Percentiles rank a stretch among this genome's conserved stretches.
phyloP scores from a whole-genome alignment of 768 basidiomycete species.

The Leucosporidium scottii region DNA sequence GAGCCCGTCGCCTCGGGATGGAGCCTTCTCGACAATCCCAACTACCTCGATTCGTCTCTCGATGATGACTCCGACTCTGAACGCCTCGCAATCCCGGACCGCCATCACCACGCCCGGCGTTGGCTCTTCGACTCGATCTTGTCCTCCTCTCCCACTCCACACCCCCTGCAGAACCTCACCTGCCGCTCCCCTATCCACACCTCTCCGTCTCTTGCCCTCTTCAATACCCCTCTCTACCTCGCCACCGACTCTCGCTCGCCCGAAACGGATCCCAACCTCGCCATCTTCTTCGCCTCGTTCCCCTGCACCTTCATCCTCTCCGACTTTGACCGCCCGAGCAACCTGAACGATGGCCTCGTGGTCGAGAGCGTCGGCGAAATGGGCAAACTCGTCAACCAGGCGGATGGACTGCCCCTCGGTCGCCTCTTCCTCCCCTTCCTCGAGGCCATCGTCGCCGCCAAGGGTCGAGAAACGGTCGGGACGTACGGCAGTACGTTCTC shows the following conservation, averaged over 20 bases:
- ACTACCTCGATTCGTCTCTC: too few relatives aligned
- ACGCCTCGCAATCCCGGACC: neutral
- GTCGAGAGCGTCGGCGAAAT: conserved; percentile 38
- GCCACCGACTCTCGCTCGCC: conserved; percentile 55
- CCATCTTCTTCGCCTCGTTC: conserved; percentile 50
- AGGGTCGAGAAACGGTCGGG: conserved; percentile 18
- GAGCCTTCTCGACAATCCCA: too few relatives aligned
- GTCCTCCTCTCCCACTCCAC: neutral
- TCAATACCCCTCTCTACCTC: conserved; percentile 59
- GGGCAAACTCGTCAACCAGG: conserved; percentile 44
- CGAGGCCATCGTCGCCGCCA: conserved; percentile 60
- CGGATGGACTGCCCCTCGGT: conserved; percentile 50
- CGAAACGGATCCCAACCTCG: conserved; percentile 46
- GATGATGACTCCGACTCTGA: neutral
- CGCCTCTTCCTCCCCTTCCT: conserved; percentile 55
- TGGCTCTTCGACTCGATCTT: neutral
- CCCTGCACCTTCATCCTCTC: conserved; percentile 58
- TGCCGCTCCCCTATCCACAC: conserved; percentile 41
- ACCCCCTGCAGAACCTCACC: conserved; percentile 14
- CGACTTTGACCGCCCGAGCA: conserved; percentile 45
- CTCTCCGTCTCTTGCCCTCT: conserved; percentile 37
- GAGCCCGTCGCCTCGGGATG: too few relatives aligned
- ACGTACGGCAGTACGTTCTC: conserved; percentile 13
- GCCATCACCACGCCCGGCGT: neutral
- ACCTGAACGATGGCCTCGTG: conserved; percentile 18